Conservation (phyloP, 352 stramenopile genomes). For the Globisporangium ultimum region DNA sequence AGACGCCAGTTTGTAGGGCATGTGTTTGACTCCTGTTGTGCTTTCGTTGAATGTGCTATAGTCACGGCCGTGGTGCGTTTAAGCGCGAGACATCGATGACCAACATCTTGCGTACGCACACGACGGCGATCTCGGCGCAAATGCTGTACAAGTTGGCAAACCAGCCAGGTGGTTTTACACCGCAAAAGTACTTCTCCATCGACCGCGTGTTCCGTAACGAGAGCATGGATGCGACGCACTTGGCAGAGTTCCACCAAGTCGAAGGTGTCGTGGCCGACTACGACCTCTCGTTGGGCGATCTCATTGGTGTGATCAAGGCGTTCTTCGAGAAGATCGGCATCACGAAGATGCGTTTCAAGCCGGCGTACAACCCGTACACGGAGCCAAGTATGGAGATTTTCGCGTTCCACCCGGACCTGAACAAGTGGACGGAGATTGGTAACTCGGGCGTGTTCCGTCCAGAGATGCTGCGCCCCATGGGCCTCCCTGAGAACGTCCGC, state of each 20-base stretch:
- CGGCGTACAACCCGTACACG: slow-evolving; percentile 99
- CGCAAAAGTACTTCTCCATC: slow-evolving; percentile 99
- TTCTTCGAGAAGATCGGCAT: slow-evolving; percentile 99
- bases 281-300: slow-evolving; percentile 96
- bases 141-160: slow-evolving; percentile 98
- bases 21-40: too few relatives aligned
- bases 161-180: slow-evolving; percentile 95
- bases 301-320: slow-evolving; percentile 99
- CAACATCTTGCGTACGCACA: slow-evolving; percentile 99
- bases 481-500: slow-evolving; percentile 97
- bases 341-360: slow-evolving; percentile 99
- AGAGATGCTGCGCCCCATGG: slow-evolving; percentile 99
- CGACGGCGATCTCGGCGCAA: slow-evolving; percentile 97
- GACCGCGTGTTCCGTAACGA: slow-evolving; percentile 99
- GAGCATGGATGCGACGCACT: slow-evolving; percentile 99
- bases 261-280: slow-evolving; percentile 98
- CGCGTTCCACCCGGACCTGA: slow-evolving; percentile 99
- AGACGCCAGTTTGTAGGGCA: too few relatives aligned
- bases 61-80: slow-evolving; percentile 82
- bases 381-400: slow-evolving; percentile 99
- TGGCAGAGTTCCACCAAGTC: slow-evolving; percentile 99
- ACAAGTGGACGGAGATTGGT: slow-evolving; percentile 99
- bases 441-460: slow-evolving; percentile 99
- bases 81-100: slow-evolving; percentile 97
- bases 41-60: slow-evolving; percentile 10